These are phyloP conservation scores for Xylaria longipes DNA, from an alignment of 495 filamentous ascomycete species.

Conservation along the genomic window DNA sequence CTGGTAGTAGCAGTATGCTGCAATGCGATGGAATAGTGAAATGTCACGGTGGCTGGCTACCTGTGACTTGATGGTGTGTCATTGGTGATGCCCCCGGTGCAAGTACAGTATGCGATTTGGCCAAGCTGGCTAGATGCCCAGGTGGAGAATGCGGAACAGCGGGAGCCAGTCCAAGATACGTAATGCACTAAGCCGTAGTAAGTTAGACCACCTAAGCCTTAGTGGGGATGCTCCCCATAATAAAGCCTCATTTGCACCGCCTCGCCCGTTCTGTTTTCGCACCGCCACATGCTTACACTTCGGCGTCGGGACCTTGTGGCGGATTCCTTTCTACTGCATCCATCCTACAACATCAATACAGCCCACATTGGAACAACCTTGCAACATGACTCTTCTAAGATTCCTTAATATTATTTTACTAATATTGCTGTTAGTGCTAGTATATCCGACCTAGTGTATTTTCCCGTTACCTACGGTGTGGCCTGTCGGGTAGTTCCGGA, in stretches of 20 bases:
- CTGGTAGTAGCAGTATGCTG: neutral
- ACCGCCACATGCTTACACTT: neutral
- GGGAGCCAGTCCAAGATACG: neutral
- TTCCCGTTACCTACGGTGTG: neutral
- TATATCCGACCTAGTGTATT: neutral
- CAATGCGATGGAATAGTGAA: neutral
- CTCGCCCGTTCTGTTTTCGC: neutral
- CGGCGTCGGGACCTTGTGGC: no score
- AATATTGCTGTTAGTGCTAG: no score
- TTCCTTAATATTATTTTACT: no score
- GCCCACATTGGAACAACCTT: no score
- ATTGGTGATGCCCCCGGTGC: neutral
- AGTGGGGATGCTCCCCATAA: neutral
- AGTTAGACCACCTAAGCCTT: neutral
- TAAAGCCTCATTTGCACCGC: neutral
- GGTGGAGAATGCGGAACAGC: neutral
- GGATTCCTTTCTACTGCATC: no score
- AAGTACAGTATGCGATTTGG: slow-evolving; percentile 8
- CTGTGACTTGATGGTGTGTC: neutral
- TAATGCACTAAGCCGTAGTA: neutral
- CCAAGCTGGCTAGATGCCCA: slow-evolving; percentile 22
- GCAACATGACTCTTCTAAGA: no score
- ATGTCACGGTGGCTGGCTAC: neutral
- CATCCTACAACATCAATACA: no score
- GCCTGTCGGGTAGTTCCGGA: neutral